phyloP scores from a whole-genome alignment of 441 rosid species.

The Aleurites moluccanus region DNA sequence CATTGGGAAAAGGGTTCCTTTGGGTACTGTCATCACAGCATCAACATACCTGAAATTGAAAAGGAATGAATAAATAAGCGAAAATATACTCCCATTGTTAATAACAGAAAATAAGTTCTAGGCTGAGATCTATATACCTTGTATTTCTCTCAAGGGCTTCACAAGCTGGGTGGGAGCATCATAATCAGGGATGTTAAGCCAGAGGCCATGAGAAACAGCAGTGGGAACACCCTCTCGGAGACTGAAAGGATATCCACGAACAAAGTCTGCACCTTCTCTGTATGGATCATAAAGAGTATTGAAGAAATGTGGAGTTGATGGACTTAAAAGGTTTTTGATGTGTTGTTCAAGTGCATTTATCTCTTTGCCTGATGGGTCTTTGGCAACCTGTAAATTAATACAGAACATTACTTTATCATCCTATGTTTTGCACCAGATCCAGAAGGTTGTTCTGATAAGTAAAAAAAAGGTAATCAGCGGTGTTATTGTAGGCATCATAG shows the following conservation, averaged over 20 bases:
- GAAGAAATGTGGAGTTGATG: constrained; percentile 79
- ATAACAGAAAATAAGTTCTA: neutral
- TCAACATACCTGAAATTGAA: constrained; percentile 64
- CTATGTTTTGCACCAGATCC: neutral
- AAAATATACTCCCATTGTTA: neutral
- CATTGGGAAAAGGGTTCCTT: constrained; percentile 96
- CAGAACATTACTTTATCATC: neutral
- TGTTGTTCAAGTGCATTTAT: constrained; percentile 94
- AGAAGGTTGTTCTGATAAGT: neutral
- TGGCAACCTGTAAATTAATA: constrained; percentile 49
- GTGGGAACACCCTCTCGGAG: constrained; percentile 79
- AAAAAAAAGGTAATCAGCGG: neutral
- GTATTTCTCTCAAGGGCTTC: constrained; percentile 88
- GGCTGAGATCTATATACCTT: constrained; percentile 38
- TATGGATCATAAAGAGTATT: constrained; percentile 88
- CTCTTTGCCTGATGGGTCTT: constrained; percentile 81
- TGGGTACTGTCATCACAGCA: constrained; percentile 86
- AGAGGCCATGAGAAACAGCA: constrained; percentile 87
- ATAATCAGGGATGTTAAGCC: constrained; percentile 97
- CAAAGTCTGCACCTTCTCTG: constrained; percentile 81
- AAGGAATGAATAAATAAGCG: neutral
- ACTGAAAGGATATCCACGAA: constrained; percentile 92
- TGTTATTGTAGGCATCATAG: constrained; percentile 27
- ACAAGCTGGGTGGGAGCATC: constrained; percentile 97
- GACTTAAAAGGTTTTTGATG: constrained; percentile 70